Evolutionary conservation across 176 grass and related monocot species (phyloP).

Genomic region (Carex scoparia): DNA sequence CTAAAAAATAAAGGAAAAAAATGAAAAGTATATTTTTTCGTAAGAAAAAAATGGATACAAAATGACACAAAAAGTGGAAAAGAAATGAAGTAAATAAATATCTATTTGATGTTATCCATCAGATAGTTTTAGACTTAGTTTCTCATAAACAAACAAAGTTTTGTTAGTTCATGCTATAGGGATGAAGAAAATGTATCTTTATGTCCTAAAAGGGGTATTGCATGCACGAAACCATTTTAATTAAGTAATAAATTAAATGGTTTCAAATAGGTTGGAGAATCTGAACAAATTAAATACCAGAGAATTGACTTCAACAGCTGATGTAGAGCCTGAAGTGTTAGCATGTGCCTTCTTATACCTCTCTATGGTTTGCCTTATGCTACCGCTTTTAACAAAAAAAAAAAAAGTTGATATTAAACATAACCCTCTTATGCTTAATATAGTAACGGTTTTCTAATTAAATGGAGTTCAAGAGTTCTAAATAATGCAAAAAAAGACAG

Average conservation of each 20-base stretch:
- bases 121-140: too few relatives aligned
- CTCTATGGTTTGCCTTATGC: constrained; percentile 73
- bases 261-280: background rate
- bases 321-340: constrained; percentile 52
- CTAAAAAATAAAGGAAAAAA: constrained; percentile 32
- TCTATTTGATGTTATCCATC: too few relatives aligned
- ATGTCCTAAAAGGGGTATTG: background rate
- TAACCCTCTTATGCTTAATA: background rate
- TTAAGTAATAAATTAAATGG: background rate
- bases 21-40: background rate
- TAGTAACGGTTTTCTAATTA: background rate
- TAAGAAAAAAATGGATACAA: background rate
- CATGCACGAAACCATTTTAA: background rate
- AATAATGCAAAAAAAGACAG: background rate
- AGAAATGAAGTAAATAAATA: background rate
- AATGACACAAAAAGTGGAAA: background rate
- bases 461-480: background rate
- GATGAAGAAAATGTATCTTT: background rate
- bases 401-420: background rate
- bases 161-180: background rate
- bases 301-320: constrained; percentile 61
- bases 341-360: constrained; percentile 81
- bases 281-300: constrained; percentile 33
- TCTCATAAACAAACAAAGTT: background rate
- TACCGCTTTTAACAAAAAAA: constrained; percentile 9